Evolutionary conservation across 2,329 filamentous ascomycete species (phyloP), one percentile per base, ranked within the genome.

Genomic region (Bipolaris bicolor): DNA sequence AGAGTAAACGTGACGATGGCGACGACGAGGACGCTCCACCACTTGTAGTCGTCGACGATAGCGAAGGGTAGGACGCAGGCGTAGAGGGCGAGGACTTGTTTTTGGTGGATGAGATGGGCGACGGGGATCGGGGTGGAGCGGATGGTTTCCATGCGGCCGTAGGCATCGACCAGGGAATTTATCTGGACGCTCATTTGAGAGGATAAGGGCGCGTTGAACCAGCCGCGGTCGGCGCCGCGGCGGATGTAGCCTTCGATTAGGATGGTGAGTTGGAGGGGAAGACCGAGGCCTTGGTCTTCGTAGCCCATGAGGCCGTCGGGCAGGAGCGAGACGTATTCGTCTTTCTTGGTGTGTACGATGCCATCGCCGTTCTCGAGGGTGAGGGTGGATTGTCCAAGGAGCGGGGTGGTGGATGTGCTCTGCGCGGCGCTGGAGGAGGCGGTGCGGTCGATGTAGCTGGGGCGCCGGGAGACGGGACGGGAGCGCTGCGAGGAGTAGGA

Each of bases 101-200:
- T 84, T 64, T 85, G 84, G 63, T 88, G 86, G 58, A 89, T 89
- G 66, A 88, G 67, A 68, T 88, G 86, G 5, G 86, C 86, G 7
- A 89, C 82, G 1, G 86, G 86, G 18, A 88, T 82, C 0, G 86
- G 85, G 0, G 86, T 88, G n/a, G 84, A 73, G 56, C 85, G 81
- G 40, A 89, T 88, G 0, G 86, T 88, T 73, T 89, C 86, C 85
- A 88, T 87, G 52, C 75, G 80, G 2, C 85, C 85, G 69, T 86
- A 88, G 0, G 85, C 84, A 58, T 85, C 81, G 15, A 83, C 80
- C 16, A 88, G 71, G 0, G 74, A 72, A 66, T 86, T 86, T 22
- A 88, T 68, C 62, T 88, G 83, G 1, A 80, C 80, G 11, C 83
- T 83, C 78, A 89, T 80, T 57, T 85, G 81, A 43, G 79, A 81